A percentile compares a stretch with the other conserved stretches of the same genome.
phyloP scores from a whole-genome alignment of 192 early-diverging fungal species.

The Lobosporangium transversale region DNA sequence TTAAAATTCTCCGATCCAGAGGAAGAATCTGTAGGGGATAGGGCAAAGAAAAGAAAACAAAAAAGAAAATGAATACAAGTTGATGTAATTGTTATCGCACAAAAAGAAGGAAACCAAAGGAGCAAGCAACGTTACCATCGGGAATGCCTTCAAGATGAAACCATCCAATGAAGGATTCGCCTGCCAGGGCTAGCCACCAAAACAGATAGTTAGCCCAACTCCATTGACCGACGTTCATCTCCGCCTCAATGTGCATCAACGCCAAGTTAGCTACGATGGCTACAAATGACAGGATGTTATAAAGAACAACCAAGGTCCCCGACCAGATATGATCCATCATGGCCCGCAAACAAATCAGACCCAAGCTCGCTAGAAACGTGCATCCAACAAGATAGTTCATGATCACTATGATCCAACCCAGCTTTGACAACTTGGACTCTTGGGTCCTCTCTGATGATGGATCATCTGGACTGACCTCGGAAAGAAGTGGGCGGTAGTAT shows the following conservation, averaged over 20 bases:
- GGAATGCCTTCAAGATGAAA: conserved; percentile 24
- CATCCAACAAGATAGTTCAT: conserved; percentile 37
- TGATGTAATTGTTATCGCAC: not conserved
- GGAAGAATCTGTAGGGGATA: too few species aligned
- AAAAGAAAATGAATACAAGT: not conserved
- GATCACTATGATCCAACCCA: conserved; percentile 36
- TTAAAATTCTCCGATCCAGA: too few species aligned
- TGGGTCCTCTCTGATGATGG: not conserved
- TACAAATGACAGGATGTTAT: conserved; percentile 50
- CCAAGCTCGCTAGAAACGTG: conserved; percentile 51
- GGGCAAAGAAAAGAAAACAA: too few species aligned
- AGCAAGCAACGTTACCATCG: conserved; percentile 22
- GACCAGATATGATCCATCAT: conserved; percentile 56
- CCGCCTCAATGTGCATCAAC: conserved; percentile 49
- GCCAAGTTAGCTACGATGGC: conserved; percentile 52
- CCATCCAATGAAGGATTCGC: conserved; percentile 58
- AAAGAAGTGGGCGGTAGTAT: conserved; percentile 32
- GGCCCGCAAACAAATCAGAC: conserved; percentile 46
- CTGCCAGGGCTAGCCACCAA: conserved; percentile 55
- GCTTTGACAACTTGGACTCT: not conserved
- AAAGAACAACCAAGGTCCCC: conserved; percentile 54
- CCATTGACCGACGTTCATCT: conserved; percentile 55
- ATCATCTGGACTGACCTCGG: conserved; percentile 6
- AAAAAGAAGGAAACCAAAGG: not conserved
- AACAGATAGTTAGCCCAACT: conserved; percentile 65